phyloP scores from a whole-genome alignment of 768 basidiomycete species.

The Porpolomopsis calyptriformis region DNA sequence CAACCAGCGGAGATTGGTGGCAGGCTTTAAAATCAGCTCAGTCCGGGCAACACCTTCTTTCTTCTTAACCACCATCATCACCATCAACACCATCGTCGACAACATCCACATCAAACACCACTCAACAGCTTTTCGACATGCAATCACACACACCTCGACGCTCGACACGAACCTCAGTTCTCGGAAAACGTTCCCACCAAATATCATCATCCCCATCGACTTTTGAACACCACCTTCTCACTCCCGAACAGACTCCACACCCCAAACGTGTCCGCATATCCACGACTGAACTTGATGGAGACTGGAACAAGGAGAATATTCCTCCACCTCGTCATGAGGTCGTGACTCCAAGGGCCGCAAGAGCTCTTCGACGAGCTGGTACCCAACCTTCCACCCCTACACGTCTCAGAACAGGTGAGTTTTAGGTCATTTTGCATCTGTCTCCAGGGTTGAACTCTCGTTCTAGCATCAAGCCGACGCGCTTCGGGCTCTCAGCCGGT shows the following conservation, averaged over 20 bases:
- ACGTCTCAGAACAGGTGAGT: slow-evolving; percentile 36
- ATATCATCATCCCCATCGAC: slow-evolving; percentile 19
- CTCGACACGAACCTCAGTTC: slow-evolving; percentile 35
- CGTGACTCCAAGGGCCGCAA: slow-evolving; percentile 26
- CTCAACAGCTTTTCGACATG: slow-evolving; percentile 24
- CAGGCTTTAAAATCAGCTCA: too few species aligned
- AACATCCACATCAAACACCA: neutral
- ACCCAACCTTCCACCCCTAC: slow-evolving; percentile 32
- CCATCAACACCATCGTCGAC: too few species aligned
- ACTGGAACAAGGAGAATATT: slow-evolving; percentile 69
- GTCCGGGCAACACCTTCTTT: too few species aligned
- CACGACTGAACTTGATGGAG: slow-evolving; percentile 34
- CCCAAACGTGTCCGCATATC: slow-evolving; percentile 54
- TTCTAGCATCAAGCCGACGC: slow-evolving; percentile 26
- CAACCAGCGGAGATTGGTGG: too few species aligned
- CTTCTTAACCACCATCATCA: too few species aligned
- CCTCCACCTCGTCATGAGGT: slow-evolving; percentile 44
- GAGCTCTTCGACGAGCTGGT: slow-evolving; percentile 29
- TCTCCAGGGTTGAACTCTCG: slow-evolving; percentile 8
- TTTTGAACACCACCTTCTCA: slow-evolving; percentile 13
- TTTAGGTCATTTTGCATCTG: neutral
- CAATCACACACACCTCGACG: slow-evolving; percentile 29
- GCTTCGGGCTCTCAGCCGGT: slow-evolving; percentile 37
- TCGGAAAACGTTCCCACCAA: slow-evolving; percentile 41
- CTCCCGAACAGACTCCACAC: slow-evolving; percentile 54